Base-by-base conservation (phyloP, 805 yeast genomes). In the Myxozyma kluyveri region DNA sequence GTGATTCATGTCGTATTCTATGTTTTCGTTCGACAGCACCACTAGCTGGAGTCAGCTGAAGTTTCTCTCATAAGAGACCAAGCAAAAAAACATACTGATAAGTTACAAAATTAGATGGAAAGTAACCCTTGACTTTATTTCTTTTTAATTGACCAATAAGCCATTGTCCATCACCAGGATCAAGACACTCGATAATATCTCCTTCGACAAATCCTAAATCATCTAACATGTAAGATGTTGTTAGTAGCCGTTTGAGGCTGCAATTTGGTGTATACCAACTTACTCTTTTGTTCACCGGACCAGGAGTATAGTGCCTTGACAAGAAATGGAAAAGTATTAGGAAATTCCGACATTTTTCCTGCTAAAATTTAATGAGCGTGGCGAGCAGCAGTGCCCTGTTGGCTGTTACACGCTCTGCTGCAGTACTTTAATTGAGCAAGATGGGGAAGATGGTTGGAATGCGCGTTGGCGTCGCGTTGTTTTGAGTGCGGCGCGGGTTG, bases 141-240 rank as follows among this genome's bases (percentile, higher is more conserved):
- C 98, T 76, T 59, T 82, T 72, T 50, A 91, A 76, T 55, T 77
- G 74, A 1, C 99, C 99, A 62, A 81, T 86, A 85, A 91, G 89
- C 95, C 96, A 88, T 63, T 83, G 83, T 18, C 95, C 96, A 65
- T 93, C 95, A 3, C 91, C 87, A 9, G 81, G 72, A 53, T 81
- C 75, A 47, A 82, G 78, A 3, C 93, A 95, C 57, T 88, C 96
- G 61, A 93, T 87, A 45, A 87, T 72, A 65, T 93, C 98, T 45
- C 95, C 96, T 70, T 93, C 98, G 19, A 90, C 77, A 66, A 93
- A 93, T 0, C 98, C 98, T 39, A 93, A 74, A 65, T 93, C 97
- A 27, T 64, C 68, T 51, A 17, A 35, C 22, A 5, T 17, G n/a
- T 3, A 27, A n/a, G 27, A 17, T 3, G 12, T 17, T 40, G 18